Conservation (phyloP, 148 eudicot genomes). For the Chenopodium suecicum region DNA sequence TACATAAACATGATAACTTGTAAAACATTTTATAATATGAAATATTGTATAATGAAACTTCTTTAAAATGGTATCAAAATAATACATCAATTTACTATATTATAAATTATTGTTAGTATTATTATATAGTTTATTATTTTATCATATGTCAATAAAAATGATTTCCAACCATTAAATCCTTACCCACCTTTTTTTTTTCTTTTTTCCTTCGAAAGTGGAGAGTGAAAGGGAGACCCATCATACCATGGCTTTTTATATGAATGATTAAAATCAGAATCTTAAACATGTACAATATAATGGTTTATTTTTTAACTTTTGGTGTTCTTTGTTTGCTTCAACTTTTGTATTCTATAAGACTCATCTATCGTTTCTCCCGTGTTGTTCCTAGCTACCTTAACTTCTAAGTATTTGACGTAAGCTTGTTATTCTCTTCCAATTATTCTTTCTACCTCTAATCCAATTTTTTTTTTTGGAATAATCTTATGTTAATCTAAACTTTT, state of each 20-base stretch:
- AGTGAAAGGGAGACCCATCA: slow-evolving; percentile 28
- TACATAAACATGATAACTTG: slow-evolving; percentile 13
- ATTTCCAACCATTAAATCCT: slow-evolving; percentile 24
- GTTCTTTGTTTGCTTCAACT: slow-evolving; percentile 11
- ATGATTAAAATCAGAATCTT: slow-evolving; percentile 39
- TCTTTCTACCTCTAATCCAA: neutral
- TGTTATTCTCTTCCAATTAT: slow-evolving; percentile 7
- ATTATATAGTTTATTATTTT: slow-evolving; percentile 11
- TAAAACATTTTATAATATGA: neutral
- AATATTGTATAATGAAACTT: neutral
- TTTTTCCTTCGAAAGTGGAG: slow-evolving; percentile 8
- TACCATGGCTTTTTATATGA: slow-evolving; percentile 24
- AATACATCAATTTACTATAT: neutral
- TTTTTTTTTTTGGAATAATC: neutral
- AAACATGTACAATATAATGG: slow-evolving; percentile 19
- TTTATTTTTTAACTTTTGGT: neutral
- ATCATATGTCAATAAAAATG: slow-evolving; percentile 27
- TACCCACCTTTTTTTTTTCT: slow-evolving; percentile 22
- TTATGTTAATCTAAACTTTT: neutral
- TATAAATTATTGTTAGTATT: neutral
- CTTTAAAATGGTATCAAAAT: slow-evolving; percentile 7
- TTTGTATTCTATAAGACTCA: slow-evolving; percentile 36
- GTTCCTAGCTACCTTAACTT: slow-evolving; percentile 29
- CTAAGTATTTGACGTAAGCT: slow-evolving; percentile 35
- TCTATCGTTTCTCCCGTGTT: slow-evolving; percentile 19